Evolutionary conservation across 768 basidiomycete species (phyloP).

Genomic region (Amanita subjunquillea): DNA sequence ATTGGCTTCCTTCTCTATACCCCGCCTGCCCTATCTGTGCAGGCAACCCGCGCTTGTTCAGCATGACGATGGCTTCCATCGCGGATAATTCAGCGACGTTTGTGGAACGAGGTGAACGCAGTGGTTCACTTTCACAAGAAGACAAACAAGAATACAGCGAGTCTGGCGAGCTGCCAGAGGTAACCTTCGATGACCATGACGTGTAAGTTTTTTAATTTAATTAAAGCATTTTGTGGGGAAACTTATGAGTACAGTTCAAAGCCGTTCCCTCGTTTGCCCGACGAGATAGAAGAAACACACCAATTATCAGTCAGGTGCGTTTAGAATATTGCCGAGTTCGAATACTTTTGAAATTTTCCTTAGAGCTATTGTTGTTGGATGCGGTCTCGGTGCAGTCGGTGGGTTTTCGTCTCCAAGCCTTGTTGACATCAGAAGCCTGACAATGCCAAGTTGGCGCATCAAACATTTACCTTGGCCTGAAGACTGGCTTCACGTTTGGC

Average conservation of each 20-base stretch:
- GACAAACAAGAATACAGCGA: neutral
- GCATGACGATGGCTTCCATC: neutral
- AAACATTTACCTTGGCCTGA: conserved; percentile 59
- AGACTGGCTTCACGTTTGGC: conserved; percentile 61
- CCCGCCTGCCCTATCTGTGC: neutral
- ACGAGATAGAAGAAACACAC: conserved; percentile 35
- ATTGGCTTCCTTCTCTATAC: neutral
- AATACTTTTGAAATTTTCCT: neutral
- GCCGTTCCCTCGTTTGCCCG: conserved; percentile 45
- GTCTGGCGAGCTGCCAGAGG: neutral
- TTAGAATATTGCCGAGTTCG: neutral
- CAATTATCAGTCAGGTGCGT: conserved; percentile 39
- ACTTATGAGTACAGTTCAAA: conserved; percentile 18
- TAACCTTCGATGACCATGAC: conserved; percentile 2
- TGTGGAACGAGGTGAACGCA: neutral
- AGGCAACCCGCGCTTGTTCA: no score
- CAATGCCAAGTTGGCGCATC: conserved; percentile 35
- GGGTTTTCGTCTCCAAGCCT: conserved; percentile 1
- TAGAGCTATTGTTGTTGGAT: conserved; percentile 41
- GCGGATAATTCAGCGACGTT: neutral
- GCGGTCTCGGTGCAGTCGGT: conserved; percentile 37
- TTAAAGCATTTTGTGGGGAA: neutral
- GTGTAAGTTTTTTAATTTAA: neutral
- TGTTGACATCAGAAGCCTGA: neutral
- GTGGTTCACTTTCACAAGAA: neutral